phyloP scores from a whole-genome alignment of 805 yeast genomes.

The Wickerhamiella sergipiensis region DNA sequence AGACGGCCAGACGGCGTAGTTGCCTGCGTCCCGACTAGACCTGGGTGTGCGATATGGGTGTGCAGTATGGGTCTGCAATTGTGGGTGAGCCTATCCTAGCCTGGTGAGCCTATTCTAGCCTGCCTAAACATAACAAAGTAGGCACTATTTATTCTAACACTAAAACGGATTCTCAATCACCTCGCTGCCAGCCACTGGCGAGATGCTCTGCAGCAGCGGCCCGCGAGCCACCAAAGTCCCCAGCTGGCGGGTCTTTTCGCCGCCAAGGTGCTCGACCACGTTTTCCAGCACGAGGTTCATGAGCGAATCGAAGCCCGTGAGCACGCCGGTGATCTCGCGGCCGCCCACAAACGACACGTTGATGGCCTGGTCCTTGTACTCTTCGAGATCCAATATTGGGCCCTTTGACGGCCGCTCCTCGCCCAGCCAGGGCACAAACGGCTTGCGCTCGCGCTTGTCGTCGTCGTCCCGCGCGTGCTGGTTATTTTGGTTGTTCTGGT shows the following conservation, averaged over 20 bases:
- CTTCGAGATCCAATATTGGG: slow-evolving; percentile 69
- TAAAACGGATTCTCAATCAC: background rate
- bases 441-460: slow-evolving; percentile 22
- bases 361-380: slow-evolving; percentile 58
- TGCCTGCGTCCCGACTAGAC: too few relatives aligned
- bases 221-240: slow-evolving; percentile 82
- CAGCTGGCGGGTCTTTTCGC: slow-evolving; percentile 42
- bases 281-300: slow-evolving; percentile 68
- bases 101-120: too few relatives aligned
- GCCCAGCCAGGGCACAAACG: slow-evolving; percentile 21
- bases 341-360: slow-evolving; percentile 78
- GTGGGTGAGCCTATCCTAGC: too few relatives aligned
- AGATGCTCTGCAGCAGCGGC: slow-evolving; percentile 50
- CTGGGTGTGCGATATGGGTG: too few relatives aligned
- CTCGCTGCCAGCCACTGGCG: background rate
- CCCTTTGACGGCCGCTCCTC: slow-evolving; percentile 78
- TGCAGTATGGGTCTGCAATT: too few relatives aligned
- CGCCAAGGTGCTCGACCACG: slow-evolving; percentile 36
- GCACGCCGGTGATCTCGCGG: slow-evolving; percentile 62
- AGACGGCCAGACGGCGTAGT: too few relatives aligned
- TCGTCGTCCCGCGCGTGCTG: slow-evolving; percentile 10
- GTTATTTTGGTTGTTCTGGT: slow-evolving; percentile 11
- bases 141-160: background rate
- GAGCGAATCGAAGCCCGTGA: slow-evolving; percentile 89
- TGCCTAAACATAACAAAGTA: too few relatives aligned